Evolutionary conservation across 2,329 filamentous ascomycete species (phyloP).

Genomic region (Penicillium vulpinum): DNA sequence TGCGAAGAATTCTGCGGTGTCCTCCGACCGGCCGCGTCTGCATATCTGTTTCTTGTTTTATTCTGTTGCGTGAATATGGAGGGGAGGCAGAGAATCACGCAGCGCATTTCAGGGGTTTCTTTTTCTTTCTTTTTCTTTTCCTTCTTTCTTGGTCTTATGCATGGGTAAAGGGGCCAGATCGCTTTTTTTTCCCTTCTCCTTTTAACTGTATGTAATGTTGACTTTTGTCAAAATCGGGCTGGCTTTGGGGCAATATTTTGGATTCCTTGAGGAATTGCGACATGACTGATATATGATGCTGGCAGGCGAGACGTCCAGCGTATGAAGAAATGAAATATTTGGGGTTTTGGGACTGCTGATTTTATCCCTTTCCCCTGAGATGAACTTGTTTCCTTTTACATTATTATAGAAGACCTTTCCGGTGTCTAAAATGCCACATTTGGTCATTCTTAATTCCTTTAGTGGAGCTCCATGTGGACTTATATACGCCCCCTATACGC

Average conservation of each 20-base stretch:
- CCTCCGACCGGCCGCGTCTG: background rate
- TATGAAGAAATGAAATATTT: conserved; percentile 22
- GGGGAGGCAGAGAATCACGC: background rate
- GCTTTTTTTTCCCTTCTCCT: conserved; percentile 1
- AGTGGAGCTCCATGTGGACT: background rate
- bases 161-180: background rate
- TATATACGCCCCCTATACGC: too few species aligned
- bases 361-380: background rate
- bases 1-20: background rate
- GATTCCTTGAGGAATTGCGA: conserved; percentile 11
- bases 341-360: background rate
- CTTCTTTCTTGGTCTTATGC: conserved; percentile 12
- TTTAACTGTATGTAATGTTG: conserved; percentile 30
- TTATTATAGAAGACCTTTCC: background rate
- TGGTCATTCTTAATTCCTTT: background rate
- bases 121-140: conserved; percentile 9
- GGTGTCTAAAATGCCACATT: background rate
- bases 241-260: conserved; percentile 7
- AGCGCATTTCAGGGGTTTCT: background rate
- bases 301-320: conserved; percentile 10
- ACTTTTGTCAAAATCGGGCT: conserved; percentile 8
- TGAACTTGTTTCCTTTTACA: background rate
- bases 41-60: conserved; percentile 4
- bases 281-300: conserved; percentile 20
- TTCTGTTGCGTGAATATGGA: background rate